Evolutionary conservation across 2,329 filamentous ascomycete genomes (phyloP).

Genomic region (Epichloe scottii): DNA sequence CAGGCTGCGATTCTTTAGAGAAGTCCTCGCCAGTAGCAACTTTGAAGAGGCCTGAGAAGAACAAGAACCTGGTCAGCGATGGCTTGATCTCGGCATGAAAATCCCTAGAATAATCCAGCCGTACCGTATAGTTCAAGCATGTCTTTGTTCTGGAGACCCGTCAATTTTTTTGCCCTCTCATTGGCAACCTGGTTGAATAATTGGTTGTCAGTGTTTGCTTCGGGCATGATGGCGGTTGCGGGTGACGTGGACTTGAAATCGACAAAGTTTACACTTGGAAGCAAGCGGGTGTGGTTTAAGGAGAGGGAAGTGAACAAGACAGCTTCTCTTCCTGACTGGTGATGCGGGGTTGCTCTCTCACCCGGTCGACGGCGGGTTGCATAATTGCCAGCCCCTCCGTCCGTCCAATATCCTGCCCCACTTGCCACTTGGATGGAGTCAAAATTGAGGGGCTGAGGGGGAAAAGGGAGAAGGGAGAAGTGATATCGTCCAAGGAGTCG

Average conservation of each 20-base stretch:
- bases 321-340: too few species aligned
- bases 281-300: background rate
- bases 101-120: background rate
- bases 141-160: background rate
- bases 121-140: conserved; percentile 1
- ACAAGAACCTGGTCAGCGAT: background rate
- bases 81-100: background rate
- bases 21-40: background rate
- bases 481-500: too few species aligned
- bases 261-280: background rate
- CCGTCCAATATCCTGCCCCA: too few species aligned
- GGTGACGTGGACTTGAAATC: background rate
- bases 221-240: background rate
- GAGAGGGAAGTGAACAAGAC: too few species aligned
- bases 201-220: background rate
- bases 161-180: background rate
- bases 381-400: too few species aligned
- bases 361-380: too few species aligned
- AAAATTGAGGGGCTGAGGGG: too few species aligned
- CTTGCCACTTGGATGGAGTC: too few species aligned
- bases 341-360: too few species aligned
- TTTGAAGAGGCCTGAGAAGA: background rate
- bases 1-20: background rate
- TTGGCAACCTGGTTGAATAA: background rate
- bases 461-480: too few species aligned